Evolutionary conservation across 2,329 filamentous ascomycete genomes (phyloP).

Genomic region (Didymella lethalis): DNA sequence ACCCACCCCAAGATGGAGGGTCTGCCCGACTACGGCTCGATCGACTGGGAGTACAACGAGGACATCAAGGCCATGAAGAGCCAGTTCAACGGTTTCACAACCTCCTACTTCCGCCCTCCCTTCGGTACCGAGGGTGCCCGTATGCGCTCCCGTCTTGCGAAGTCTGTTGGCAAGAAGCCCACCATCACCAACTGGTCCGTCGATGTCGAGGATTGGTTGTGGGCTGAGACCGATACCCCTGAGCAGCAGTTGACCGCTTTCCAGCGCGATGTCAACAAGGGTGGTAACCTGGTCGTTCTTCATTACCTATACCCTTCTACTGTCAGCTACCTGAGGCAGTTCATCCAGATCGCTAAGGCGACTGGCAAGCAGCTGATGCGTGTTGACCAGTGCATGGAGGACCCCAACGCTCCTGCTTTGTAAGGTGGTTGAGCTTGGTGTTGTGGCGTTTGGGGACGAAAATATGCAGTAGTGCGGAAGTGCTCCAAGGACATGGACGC

Average conservation of each 20-base stretch:
- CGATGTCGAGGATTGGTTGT: slow-evolving; percentile 75
- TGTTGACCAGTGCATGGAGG: slow-evolving; percentile 71
- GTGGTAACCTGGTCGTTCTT: slow-evolving; percentile 72
- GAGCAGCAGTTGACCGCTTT: slow-evolving; percentile 73
- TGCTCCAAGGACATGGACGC: background rate
- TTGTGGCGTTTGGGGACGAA: slow-evolving; percentile 2
- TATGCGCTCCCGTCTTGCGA: slow-evolving; percentile 68
- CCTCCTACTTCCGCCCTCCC: slow-evolving; percentile 71
- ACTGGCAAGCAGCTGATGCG: slow-evolving; percentile 72
- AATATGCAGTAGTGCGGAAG: slow-evolving; percentile 5
- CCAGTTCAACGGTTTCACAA: slow-evolving; percentile 44
- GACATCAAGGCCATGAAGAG: slow-evolving; percentile 60
- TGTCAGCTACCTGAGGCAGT: slow-evolving; percentile 68
- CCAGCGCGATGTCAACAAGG: slow-evolving; percentile 67
- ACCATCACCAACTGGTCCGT: slow-evolving; percentile 73
- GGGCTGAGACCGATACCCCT: slow-evolving; percentile 67
- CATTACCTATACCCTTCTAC: slow-evolving; percentile 73
- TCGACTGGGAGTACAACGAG: slow-evolving; percentile 69
- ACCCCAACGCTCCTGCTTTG: slow-evolving; percentile 62
- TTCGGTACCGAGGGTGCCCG: slow-evolving; percentile 73
- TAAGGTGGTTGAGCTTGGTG: slow-evolving; percentile 1
- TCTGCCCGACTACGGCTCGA: slow-evolving; percentile 60
- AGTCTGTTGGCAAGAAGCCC: slow-evolving; percentile 55
- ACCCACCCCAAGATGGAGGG: slow-evolving; percentile 74
- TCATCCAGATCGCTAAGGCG: slow-evolving; percentile 70